phyloP scores from a whole-genome alignment of 2,329 filamentous ascomycete species.

The Scleromitrula shiraiana region DNA sequence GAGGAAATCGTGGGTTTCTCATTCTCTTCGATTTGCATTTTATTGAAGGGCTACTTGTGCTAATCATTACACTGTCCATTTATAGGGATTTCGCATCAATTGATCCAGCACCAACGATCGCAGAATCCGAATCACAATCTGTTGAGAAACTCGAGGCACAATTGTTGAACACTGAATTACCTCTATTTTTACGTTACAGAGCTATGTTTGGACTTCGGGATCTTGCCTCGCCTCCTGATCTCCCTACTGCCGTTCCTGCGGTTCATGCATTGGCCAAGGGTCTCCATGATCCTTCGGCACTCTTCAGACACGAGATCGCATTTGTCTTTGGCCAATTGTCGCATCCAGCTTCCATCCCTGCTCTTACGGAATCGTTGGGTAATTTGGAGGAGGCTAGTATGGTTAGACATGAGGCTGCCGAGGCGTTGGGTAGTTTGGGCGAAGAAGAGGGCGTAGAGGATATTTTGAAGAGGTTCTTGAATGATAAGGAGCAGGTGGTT shows the following conservation, averaged over 20 bases:
- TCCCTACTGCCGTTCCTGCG: constrained; percentile 82
- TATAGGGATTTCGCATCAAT: constrained; percentile 87
- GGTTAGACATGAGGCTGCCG: constrained; percentile 95
- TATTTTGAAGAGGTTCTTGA: constrained; percentile 69
- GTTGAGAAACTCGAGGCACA: constrained; percentile 68
- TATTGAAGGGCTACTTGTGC: no score
- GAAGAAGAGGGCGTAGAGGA: constrained; percentile 91
- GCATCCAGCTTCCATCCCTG: constrained; percentile 93
- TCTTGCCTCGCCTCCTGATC: constrained; percentile 84
- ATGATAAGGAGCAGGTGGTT: constrained; percentile 89
- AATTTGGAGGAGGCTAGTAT: constrained; percentile 81
- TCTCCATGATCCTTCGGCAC: constrained; percentile 74
- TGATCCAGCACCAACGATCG: constrained; percentile 85
- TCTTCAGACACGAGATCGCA: constrained; percentile 96
- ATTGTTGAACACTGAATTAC: constrained; percentile 68
- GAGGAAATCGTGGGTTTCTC: constrained; percentile 69
- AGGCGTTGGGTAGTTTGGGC: constrained; percentile 88
- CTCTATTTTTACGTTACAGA: constrained; percentile 87
- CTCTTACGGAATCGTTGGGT: constrained; percentile 69
- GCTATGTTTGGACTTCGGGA: constrained; percentile 98
- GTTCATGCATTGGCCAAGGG: constrained; percentile 79
- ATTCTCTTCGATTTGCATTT: no score
- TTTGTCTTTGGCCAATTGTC: constrained; percentile 97
- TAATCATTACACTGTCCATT: constrained; percentile 2
- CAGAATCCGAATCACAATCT: constrained; percentile 57